Percentiles rank a stretch among this genome's conserved stretches.
phyloP scores from a whole-genome alignment of 202 grass and related monocot genomes.

The Schoenoplectus triqueter region DNA sequence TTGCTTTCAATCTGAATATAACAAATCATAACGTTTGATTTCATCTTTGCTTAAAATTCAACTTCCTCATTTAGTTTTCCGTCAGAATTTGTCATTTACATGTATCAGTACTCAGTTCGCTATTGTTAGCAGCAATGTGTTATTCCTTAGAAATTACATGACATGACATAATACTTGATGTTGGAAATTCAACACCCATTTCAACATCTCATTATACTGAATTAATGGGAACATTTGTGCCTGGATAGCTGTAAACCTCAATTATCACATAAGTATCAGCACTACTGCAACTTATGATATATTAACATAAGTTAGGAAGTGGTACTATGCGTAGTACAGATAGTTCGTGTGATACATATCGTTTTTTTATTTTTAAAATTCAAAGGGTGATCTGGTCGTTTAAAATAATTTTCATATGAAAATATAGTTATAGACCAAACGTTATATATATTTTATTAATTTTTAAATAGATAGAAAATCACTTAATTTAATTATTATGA shows the following conservation, averaged over 20 bases:
- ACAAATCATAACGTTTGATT: constrained; percentile 1
- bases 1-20: background rate
- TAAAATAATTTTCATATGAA: too few relatives aligned
- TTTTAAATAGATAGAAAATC: too few relatives aligned
- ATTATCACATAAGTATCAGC: background rate
- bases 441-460: too few relatives aligned
- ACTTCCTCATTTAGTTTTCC: constrained; percentile 3
- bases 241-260: background rate
- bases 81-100: background rate
- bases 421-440: too few relatives aligned
- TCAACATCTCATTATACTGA: background rate
- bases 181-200: background rate
- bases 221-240: background rate
- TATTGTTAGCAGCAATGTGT: background rate
- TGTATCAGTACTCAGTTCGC: background rate
- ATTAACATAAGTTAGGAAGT: too few relatives aligned
- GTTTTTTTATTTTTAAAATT: too few relatives aligned
- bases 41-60: background rate
- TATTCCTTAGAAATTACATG: background rate
- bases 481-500: too few relatives aligned
- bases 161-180: background rate
- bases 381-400: too few relatives aligned
- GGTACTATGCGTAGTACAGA: too few relatives aligned
- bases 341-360: too few relatives aligned
- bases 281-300: too few relatives aligned